phyloP scores from a whole-genome alignment of 768 basidiomycete genomes.

The Rickenella mellea region DNA sequence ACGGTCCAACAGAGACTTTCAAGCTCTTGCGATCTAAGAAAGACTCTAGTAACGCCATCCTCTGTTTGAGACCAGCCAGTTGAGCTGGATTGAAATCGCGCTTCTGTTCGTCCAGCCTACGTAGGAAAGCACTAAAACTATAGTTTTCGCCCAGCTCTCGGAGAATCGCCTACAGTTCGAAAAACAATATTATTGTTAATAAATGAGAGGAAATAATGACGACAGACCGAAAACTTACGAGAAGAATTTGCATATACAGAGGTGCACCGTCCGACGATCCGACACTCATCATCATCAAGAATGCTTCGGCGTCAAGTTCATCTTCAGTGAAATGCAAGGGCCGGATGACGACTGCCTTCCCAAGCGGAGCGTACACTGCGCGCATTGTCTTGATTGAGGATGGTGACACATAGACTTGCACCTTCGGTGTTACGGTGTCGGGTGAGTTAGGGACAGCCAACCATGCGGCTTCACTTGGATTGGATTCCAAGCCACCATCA shows the following conservation, averaged over 20 bases:
- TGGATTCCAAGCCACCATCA: constrained; percentile 47
- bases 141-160: constrained; percentile 55
- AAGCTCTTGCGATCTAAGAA: constrained; percentile 27
- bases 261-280: constrained; percentile 53
- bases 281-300: constrained; percentile 69
- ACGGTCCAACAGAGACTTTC: constrained; percentile 3
- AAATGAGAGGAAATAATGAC: background rate
- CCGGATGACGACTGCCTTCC: constrained; percentile 37
- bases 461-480: constrained; percentile 64
- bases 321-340: constrained; percentile 45
- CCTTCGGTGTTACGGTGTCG: constrained; percentile 18
- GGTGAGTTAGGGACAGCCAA: constrained; percentile 20
- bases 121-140: constrained; percentile 39
- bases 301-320: constrained; percentile 60
- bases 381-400: constrained; percentile 55
- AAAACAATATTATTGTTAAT: constrained; percentile 3
- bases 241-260: constrained; percentile 57
- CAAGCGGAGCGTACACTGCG: constrained; percentile 44
- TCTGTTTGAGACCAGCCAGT: constrained; percentile 46
- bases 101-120: constrained; percentile 34
- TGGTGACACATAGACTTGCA: constrained; percentile 47
- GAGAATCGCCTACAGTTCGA: constrained; percentile 40
- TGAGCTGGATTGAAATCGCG: constrained; percentile 49
- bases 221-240: constrained; percentile 30
- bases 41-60: constrained; percentile 49